Percentiles rank a stretch among this genome's conserved stretches.
phyloP scores from a whole-genome alignment of 257 asterid species.

The Paulownia fortunei region DNA sequence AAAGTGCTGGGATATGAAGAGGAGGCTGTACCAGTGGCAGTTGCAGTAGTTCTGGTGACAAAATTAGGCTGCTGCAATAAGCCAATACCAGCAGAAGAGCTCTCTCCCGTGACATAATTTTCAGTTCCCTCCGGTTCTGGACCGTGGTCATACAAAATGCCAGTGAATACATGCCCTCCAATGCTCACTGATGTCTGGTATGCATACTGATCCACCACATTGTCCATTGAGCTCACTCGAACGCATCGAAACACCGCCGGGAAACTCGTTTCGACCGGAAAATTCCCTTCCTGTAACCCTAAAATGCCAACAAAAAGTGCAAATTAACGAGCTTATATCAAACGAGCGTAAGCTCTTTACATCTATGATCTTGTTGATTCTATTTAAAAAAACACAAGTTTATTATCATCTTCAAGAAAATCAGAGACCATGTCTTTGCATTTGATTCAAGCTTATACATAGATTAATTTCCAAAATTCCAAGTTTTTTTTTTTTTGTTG shows the following conservation, averaged over 20 bases:
- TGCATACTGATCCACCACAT: constrained; percentile 73
- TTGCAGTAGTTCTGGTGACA: constrained; percentile 25
- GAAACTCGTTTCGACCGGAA: constrained; percentile 66
- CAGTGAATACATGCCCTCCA: constrained; percentile 75
- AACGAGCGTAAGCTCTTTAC: too few relatives aligned
- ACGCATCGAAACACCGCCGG: constrained; percentile 78
- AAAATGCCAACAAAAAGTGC: not conserved
- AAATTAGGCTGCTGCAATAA: constrained; percentile 41
- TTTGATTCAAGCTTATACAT: too few relatives aligned
- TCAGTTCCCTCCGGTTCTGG: constrained; percentile 42
- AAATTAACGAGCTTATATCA: too few relatives aligned
- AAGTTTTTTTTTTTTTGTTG: not conserved
- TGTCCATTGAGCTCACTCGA: constrained; percentile 73
- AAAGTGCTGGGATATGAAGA: constrained; percentile 49
- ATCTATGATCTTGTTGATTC: too few relatives aligned
- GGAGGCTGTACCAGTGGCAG: constrained; percentile 45
- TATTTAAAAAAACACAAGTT: too few relatives aligned
- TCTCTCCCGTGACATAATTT: constrained; percentile 47
- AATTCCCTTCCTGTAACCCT: constrained; percentile 59
- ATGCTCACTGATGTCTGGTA: constrained; percentile 80
- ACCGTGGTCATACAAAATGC: constrained; percentile 84
- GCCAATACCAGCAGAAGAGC: constrained; percentile 44
- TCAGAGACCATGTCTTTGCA: not conserved
- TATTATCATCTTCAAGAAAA: not conserved
- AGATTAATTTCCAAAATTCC: not conserved